Evolutionary conservation across 768 basidiomycete genomes (phyloP).

Genomic region (Mycena galopus): DNA sequence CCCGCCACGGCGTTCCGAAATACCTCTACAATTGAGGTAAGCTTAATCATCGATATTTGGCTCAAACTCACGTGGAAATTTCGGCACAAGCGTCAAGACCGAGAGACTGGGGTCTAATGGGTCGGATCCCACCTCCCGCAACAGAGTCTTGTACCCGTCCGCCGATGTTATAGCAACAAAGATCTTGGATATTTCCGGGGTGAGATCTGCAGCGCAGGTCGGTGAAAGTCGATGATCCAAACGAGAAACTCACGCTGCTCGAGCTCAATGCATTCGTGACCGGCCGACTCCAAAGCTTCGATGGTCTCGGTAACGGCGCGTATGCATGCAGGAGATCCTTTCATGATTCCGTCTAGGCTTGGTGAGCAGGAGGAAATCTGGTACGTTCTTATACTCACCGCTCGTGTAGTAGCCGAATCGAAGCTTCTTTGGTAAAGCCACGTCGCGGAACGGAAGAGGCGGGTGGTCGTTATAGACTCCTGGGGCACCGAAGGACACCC

Average conservation of each 20-base stretch:
- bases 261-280: conserved; percentile 62
- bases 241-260: conserved; percentile 2
- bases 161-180: conserved; percentile 10
- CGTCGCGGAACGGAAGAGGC: conserved; percentile 22
- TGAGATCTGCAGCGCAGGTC: not conserved
- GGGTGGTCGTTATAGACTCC: not conserved
- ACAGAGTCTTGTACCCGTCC: conserved; percentile 27
- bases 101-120: conserved; percentile 23
- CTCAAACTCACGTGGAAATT: conserved; percentile 7
- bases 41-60: not conserved
- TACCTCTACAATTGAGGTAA: not conserved
- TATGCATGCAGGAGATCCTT: conserved; percentile 69
- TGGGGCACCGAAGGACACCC: conserved; percentile 19
- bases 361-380: not conserved
- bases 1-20: not conserved
- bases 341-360: conserved; percentile 56
- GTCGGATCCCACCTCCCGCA: conserved; percentile 21
- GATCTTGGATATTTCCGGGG: conserved; percentile 6
- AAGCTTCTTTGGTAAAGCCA: conserved; percentile 38
- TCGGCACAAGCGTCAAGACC: conserved; percentile 20
- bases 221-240: not conserved
- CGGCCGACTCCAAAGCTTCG: conserved; percentile 56
- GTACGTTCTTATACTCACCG: not conserved
- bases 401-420: conserved; percentile 49
- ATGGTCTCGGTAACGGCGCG: conserved; percentile 66